Conservation (phyloP, 2,329 filamentous ascomycete genomes). For the Beauveria sp. region DNA sequence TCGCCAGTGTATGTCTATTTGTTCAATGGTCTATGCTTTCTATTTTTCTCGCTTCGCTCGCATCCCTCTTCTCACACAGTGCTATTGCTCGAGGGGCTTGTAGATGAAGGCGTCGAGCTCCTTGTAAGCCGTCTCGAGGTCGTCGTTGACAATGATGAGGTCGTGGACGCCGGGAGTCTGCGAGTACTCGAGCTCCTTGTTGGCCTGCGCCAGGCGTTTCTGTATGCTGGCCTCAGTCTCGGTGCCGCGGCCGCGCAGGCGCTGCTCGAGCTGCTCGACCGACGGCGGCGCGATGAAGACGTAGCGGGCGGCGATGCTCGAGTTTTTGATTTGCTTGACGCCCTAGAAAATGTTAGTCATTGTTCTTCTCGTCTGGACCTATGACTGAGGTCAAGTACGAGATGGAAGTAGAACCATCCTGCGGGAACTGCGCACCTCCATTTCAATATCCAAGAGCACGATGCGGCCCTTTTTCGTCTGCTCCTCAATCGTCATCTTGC, state of each 20-base stretch:
- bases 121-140: slow-evolving; percentile 43
- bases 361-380: background rate
- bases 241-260: slow-evolving; percentile 68
- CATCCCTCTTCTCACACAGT: background rate
- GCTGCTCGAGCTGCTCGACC: slow-evolving; percentile 63
- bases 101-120: slow-evolving; percentile 45
- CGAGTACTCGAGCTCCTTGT: slow-evolving; percentile 66
- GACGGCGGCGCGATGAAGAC: slow-evolving; percentile 79
- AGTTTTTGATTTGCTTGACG: slow-evolving; percentile 84
- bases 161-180: slow-evolving; percentile 51
- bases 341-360: slow-evolving; percentile 34
- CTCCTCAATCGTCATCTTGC: slow-evolving; percentile 68
- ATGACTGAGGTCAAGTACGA: background rate
- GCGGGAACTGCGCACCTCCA: slow-evolving; percentile 57
- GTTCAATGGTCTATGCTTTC: background rate
- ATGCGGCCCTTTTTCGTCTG: slow-evolving; percentile 63
- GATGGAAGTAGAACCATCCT: background rate
- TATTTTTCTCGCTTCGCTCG: background rate
- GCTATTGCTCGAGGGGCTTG: slow-evolving; percentile 18
- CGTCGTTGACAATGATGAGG: slow-evolving; percentile 30
- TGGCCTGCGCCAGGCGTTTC: slow-evolving; percentile 63
- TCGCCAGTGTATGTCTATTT: background rate
- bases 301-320: slow-evolving; percentile 67
- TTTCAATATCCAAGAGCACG: slow-evolving; percentile 90
- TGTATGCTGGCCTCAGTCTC: slow-evolving; percentile 65